Base-by-base conservation (phyloP, 2,329 filamentous ascomycete species). In the Dactylellina sp. region DNA sequence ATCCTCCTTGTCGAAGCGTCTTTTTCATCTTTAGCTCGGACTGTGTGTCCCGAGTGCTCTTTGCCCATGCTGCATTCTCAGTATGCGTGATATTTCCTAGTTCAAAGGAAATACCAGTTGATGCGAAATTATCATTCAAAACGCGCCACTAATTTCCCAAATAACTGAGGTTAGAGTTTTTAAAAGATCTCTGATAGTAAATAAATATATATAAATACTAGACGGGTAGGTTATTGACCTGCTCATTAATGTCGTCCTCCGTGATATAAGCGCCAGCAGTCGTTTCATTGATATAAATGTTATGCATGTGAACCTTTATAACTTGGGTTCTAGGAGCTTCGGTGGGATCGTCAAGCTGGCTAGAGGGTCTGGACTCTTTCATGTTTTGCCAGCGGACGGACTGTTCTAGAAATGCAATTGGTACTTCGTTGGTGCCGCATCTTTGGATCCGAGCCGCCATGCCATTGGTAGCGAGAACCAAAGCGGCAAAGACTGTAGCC, bases 221-320 rank as follows among this genome's bases (percentile, higher is more conserved):
- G 20, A 25, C n/a, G 7, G 39, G 7, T 7, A 49, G 14, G n/a
- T n/a, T 32, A 35, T 44, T 32, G 16, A 66, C 63, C 63, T 66
- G 63, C 25, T 53, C 59, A 18, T 42, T 4, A 3, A 66, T 32
- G 44, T 66, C 52, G 7, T 66, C 44, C 12, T 66, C 53, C 0
- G 63, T 66, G 22, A 66, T 52, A 40, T 66, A 66, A 1, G 37
- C 63, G 2, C 56, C 32, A 25, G 46, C 44, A 12, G 28, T 32
- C 0, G 52, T 66, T 18, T 59, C 1, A 18, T 44, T 60, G 1
- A 37, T 12, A 16, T 59, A 66, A 12, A 66, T 42, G 14, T 66
- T 66, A 39, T 66, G 63, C 16, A 66, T 59, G 37, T 66, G 63
- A 20, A 66, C 6, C 7, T 56, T 56, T 12, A 66, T 35, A 7